phyloP scores from a whole-genome alignment of 495 filamentous ascomycete genomes.

The Cercophora sp. region DNA sequence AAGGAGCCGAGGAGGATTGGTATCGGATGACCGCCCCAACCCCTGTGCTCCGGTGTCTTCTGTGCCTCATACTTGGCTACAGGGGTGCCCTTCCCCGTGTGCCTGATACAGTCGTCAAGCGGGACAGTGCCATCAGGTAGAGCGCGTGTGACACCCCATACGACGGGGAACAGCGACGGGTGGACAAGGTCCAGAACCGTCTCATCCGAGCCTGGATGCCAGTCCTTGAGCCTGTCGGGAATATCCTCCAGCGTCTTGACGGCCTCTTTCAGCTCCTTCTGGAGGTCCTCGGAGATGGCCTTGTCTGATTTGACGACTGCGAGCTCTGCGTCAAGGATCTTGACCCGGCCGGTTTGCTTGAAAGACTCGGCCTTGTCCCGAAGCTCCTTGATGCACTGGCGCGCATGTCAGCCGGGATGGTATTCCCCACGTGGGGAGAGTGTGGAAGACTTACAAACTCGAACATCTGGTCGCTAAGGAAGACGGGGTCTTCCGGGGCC shows the following conservation, averaged over 20 bases:
- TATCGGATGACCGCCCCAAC: not conserved
- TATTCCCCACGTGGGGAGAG: not conserved
- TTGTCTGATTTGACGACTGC: slow-evolving; percentile 30
- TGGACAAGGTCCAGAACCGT: slow-evolving; percentile 60
- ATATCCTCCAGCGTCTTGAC: slow-evolving; percentile 39
- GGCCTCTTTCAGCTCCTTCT: slow-evolving; percentile 13
- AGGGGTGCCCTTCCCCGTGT: slow-evolving; percentile 39
- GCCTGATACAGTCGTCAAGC: slow-evolving; percentile 38
- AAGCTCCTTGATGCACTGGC: slow-evolving; percentile 46
- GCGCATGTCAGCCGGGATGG: not conserved
- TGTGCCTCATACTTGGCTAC: not conserved
- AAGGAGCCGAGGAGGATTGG: slow-evolving; percentile 30
- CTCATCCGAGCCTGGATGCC: slow-evolving; percentile 51
- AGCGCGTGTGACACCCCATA: slow-evolving; percentile 50
- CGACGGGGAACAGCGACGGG: slow-evolving; percentile 57
- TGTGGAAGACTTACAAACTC: slow-evolving; percentile 36
- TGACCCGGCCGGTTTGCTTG: slow-evolving; percentile 30
- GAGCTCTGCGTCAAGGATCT: slow-evolving; percentile 24
- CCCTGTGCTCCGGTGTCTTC: too few species aligned
- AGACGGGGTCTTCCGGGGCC: slow-evolving; percentile 25
- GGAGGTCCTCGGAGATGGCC: slow-evolving; percentile 16
- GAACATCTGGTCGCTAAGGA: slow-evolving; percentile 46
- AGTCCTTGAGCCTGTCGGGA: slow-evolving; percentile 49
- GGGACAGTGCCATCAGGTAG: slow-evolving; percentile 34
- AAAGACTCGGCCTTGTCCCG: slow-evolving; percentile 38